A percentile compares a stretch with the other conserved stretches of the same genome.
Evolutionary conservation across 371 early-diverging fungal species (phyloP).

Genomic region (Zychaea mexicana): DNA sequence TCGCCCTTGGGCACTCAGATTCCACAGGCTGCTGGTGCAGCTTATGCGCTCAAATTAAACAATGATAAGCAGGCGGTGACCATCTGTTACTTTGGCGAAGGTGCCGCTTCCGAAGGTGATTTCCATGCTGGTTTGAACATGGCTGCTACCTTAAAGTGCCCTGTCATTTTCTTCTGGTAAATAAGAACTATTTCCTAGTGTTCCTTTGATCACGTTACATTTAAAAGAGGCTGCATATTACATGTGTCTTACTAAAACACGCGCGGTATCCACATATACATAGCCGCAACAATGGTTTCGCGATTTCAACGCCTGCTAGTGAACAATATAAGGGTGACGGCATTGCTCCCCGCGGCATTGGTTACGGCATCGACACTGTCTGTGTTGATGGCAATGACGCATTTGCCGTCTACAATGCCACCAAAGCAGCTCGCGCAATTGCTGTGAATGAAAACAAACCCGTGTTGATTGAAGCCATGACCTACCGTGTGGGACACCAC

Average conservation of each 20-base stretch:
- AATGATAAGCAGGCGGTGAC: conserved; percentile 73
- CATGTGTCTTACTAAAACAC: too few species aligned
- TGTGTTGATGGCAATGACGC: conserved; percentile 98
- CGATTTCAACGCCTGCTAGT: conserved; percentile 93
- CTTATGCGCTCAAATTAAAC: conserved; percentile 90
- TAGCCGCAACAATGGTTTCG: conserved; percentile 97
- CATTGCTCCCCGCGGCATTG: conserved; percentile 90
- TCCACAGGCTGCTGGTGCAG: conserved; percentile 98
- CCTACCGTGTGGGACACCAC: conserved; percentile 97
- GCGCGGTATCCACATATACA: not conserved
- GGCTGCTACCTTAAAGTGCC: conserved; percentile 90
- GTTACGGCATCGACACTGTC: conserved; percentile 97
- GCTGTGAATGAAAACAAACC: conserved; percentile 84
- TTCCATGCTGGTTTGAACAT: conserved; percentile 98
- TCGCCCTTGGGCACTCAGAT: conserved; percentile 96
- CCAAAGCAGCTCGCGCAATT: conserved; percentile 80
- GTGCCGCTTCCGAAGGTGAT: conserved; percentile 97
- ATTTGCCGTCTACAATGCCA: conserved; percentile 94
- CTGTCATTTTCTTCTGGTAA: conserved; percentile 94
- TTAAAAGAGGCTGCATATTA: not conserved
- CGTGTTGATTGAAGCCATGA: conserved; percentile 95
- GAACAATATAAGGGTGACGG: conserved; percentile 98
- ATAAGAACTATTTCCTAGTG: not conserved
- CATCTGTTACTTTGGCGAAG: conserved; percentile 97
- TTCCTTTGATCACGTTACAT: not conserved